Evolutionary conservation across 2,329 filamentous ascomycete genomes (phyloP).

Genomic region (Cytospora schulzeri): DNA sequence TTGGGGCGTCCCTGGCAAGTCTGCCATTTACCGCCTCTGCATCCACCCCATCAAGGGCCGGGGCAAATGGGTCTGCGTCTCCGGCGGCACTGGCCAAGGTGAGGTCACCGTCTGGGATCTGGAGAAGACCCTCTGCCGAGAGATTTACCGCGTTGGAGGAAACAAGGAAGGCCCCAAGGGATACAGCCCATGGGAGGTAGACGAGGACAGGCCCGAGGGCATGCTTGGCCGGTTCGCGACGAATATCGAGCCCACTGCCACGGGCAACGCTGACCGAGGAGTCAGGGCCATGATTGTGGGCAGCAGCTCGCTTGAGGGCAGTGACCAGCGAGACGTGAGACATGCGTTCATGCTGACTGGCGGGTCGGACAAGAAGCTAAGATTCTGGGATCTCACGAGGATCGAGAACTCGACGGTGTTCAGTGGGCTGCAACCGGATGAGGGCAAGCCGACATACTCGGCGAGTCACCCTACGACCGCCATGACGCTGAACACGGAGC

Average conservation of each 20-base stretch:
- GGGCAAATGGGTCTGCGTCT: constrained; percentile 83
- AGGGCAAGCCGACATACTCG: constrained; percentile 73
- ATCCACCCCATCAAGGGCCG: constrained; percentile 78
- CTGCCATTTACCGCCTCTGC: constrained; percentile 76
- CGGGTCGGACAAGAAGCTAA: constrained; percentile 85
- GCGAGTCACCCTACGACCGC: constrained; percentile 63
- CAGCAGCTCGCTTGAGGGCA: constrained; percentile 62
- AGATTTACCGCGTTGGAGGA: constrained; percentile 77
- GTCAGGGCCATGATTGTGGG: constrained; percentile 76
- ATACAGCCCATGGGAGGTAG: constrained; percentile 85
- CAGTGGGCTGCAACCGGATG: constrained; percentile 73
- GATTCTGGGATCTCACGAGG: constrained; percentile 88
- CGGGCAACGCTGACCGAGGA: constrained; percentile 62
- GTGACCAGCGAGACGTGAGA: constrained; percentile 68
- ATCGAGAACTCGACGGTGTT: constrained; percentile 79
- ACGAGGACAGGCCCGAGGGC: constrained; percentile 83
- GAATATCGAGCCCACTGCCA: constrained; percentile 63
- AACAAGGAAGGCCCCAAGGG: constrained; percentile 62
- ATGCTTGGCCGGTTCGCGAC: constrained; percentile 86
- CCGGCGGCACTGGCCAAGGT: constrained; percentile 81
- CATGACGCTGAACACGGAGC: constrained; percentile 69
- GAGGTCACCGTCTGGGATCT: constrained; percentile 96
- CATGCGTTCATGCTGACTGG: constrained; percentile 85
- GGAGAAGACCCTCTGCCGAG: constrained; percentile 83
- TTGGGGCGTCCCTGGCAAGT: constrained; percentile 83